These are phyloP conservation scores for Daldinia decipiens DNA, from an alignment of 495 filamentous ascomycete genomes.

Conservation along the genomic window DNA sequence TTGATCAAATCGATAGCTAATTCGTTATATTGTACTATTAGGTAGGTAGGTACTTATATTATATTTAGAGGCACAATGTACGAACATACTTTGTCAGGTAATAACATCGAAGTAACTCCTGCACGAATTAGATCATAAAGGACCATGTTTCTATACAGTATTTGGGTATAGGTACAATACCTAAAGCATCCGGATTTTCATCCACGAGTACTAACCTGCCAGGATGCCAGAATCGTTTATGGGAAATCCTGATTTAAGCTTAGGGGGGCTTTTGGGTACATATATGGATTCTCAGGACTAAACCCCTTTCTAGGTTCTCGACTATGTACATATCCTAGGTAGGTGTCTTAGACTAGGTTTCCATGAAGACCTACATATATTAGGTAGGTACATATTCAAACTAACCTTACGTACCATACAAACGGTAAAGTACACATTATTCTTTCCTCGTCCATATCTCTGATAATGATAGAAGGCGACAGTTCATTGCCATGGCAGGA, in stretches of 20 bases:
- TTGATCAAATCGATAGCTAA: background rate
- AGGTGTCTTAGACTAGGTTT: no score
- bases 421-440: no score
- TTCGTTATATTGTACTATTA: background rate
- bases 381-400: no score
- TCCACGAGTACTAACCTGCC: background rate
- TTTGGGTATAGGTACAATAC: background rate
- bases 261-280: no score
- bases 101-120: background rate
- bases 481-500: background rate
- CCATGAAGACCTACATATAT: no score
- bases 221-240: background rate
- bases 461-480: background rate
- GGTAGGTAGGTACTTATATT: no score
- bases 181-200: background rate
- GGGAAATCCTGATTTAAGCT: no score
- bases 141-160: background rate
- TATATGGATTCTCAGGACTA: no score
- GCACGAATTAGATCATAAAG: background rate
- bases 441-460: no score
- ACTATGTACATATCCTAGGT: no score
- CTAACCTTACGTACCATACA: no score
- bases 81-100: background rate
- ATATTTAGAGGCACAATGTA: background rate
- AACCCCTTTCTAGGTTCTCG: no score